Conservation (phyloP, 1,284 basidiomycete genomes). For the Hypsizygus ulmarius region DNA sequence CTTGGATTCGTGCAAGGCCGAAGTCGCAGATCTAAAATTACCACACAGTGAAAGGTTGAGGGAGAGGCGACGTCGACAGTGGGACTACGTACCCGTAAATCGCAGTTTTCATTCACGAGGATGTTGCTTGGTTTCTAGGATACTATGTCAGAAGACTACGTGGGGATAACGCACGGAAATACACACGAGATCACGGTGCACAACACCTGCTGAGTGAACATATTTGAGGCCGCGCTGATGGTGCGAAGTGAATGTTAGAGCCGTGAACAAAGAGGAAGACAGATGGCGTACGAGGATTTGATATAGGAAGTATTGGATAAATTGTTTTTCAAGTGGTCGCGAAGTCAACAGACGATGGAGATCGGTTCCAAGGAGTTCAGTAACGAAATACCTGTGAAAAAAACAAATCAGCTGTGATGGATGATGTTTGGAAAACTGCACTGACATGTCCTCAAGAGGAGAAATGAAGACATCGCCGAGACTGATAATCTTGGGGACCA, state of each 20-base stretch:
- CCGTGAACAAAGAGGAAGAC: slow-evolving; percentile 4
- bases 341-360: slow-evolving; percentile 96
- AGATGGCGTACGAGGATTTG: slow-evolving; percentile 80
- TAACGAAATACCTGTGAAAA: slow-evolving; percentile 87
- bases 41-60: slow-evolving; percentile 6
- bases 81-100: slow-evolving; percentile 55
- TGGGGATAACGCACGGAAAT: not conserved
- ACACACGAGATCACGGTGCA: slow-evolving; percentile 91
- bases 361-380: slow-evolving; percentile 98
- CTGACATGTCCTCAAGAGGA: slow-evolving; percentile 93
- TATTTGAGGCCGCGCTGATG: slow-evolving; percentile 94
- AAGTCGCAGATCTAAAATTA: slow-evolving; percentile 90
- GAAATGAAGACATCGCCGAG: slow-evolving; percentile 99
- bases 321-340: slow-evolving; percentile 97
- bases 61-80: slow-evolving; percentile 9
- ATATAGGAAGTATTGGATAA: slow-evolving; percentile 99
- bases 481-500: slow-evolving; percentile 81
- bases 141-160: slow-evolving; percentile 8
- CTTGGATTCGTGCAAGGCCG: slow-evolving; percentile 93
- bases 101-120: slow-evolving; percentile 99
- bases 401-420: slow-evolving; percentile 9
- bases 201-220: slow-evolving; percentile 98
- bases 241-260: slow-evolving; percentile 5
- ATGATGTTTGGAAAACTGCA: slow-evolving; percentile 16
- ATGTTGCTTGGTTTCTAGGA: slow-evolving; percentile 97